Evolutionary conservation across 1,139 yeast species (phyloP).

Genomic region (Neolecta irregularis): DNA sequence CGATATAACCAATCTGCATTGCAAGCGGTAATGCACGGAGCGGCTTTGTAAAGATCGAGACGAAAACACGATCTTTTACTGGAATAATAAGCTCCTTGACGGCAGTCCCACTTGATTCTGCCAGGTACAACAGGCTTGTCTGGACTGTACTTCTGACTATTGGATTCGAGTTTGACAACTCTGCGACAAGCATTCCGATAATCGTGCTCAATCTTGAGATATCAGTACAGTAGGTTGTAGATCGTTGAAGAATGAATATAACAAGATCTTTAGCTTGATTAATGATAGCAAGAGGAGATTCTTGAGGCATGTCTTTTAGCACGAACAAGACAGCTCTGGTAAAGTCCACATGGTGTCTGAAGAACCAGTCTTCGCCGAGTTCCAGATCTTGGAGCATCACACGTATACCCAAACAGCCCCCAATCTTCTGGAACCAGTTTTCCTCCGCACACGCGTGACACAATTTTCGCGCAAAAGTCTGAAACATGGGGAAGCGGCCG

Average conservation of each 20-base stretch:
- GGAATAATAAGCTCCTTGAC: conserved; percentile 65
- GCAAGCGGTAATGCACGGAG: conserved; percentile 92
- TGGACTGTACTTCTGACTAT: conserved; percentile 75
- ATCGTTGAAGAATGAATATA: conserved; percentile 33
- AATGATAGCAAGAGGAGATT: conserved; percentile 69
- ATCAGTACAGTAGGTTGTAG: conserved; percentile 22
- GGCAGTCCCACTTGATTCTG: conserved; percentile 54
- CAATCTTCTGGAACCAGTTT: conserved; percentile 67
- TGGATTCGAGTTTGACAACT: conserved; percentile 74
- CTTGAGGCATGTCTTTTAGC: conserved; percentile 75
- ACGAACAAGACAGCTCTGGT: conserved; percentile 80
- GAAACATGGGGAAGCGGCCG: conserved; percentile 55
- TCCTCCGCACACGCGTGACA: conserved; percentile 88
- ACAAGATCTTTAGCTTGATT: conserved; percentile 55
- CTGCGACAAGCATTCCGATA: conserved; percentile 80
- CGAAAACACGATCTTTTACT: conserved; percentile 62
- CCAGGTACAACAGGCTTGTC: conserved; percentile 47
- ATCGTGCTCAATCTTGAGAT: conserved; percentile 36
- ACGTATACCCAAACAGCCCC: conserved; percentile 74
- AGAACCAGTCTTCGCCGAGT: conserved; percentile 59
- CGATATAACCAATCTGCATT: conserved; percentile 96
- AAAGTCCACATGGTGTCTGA: conserved; percentile 65
- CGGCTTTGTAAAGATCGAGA: conserved; percentile 95
- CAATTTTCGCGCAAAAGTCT: conserved; percentile 63
- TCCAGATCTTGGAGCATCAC: conserved; percentile 54